Conservation (phyloP, 1,284 basidiomycete species). For the Peniophora sp. region DNA sequence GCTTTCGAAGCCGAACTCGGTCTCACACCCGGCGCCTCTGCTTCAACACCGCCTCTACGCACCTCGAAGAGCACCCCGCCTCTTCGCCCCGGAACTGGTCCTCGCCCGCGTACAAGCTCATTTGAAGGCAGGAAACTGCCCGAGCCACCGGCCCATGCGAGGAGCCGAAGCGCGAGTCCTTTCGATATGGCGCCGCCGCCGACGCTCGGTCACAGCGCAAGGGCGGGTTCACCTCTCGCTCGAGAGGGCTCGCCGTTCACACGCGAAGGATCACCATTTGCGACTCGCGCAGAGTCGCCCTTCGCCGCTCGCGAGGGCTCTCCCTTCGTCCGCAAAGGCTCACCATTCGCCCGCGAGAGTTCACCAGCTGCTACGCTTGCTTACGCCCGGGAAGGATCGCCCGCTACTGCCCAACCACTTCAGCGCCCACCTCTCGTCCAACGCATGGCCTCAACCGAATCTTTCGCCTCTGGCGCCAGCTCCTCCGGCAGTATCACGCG, state of each 20-base stretch:
- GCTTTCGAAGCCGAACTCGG: conserved; percentile 20
- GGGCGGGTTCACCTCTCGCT: not conserved
- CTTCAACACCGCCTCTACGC: conserved; percentile 2
- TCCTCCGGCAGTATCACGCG: conserved; percentile 9
- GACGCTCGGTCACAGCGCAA: conserved; percentile 2
- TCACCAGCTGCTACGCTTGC: not conserved
- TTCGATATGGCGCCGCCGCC: conserved; percentile 5
- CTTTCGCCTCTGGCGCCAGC: conserved; percentile 3
- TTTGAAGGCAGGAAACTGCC: too few species aligned
- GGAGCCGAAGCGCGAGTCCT: conserved; percentile 11
- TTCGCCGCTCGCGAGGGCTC: conserved; percentile 2
- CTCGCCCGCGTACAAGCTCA: conserved; percentile 3
- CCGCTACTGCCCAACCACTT: too few species aligned
- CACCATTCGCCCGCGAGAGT: not conserved
- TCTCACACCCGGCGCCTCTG: not conserved
- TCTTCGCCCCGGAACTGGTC: conserved; percentile 6
- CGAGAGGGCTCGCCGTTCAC: not conserved
- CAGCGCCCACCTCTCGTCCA: too few species aligned
- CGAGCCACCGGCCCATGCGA: too few species aligned
- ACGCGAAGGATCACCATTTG: conserved; percentile 1
- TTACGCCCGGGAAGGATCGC: not conserved
- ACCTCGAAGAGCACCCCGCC: conserved; percentile 2
- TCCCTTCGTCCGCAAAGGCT: not conserved
- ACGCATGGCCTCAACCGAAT: not conserved
- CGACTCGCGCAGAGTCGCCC: conserved; percentile 12